Conservation (phyloP, 2,329 filamentous ascomycete genomes). For the Colletotrichum eleusines region DNA sequence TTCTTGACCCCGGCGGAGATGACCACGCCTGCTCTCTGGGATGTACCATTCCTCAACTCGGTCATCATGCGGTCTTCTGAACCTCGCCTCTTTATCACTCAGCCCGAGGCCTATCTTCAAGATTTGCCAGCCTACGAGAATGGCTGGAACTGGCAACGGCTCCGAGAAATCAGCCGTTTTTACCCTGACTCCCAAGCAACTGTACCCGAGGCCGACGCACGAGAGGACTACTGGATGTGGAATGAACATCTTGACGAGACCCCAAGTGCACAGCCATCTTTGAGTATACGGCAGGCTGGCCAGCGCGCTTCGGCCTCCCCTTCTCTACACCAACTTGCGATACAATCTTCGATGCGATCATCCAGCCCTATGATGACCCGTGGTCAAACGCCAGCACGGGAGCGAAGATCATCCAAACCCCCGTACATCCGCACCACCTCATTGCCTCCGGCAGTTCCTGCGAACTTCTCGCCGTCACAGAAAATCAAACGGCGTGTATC, state of each 20-base stretch:
- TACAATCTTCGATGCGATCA: constrained; percentile 53
- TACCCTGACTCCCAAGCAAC: constrained; percentile 55
- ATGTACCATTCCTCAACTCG: constrained; percentile 75
- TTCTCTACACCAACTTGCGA: constrained; percentile 55
- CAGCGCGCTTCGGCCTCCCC: constrained; percentile 58
- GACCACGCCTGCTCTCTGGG: constrained; percentile 79
- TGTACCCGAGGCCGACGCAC: constrained; percentile 71
- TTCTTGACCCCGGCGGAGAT: constrained; percentile 80
- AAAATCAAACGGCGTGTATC: constrained; percentile 58
- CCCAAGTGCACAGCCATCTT: constrained; percentile 58
- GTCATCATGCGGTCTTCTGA: constrained; percentile 79
- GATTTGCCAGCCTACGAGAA: constrained; percentile 64
- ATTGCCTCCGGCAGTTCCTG: constrained; percentile 58
- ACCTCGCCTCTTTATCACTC: constrained; percentile 80
- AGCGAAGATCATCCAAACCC: constrained; percentile 59
- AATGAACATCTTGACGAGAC: constrained; percentile 73
- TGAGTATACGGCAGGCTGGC: constrained; percentile 57
- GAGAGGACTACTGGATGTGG: constrained; percentile 76
- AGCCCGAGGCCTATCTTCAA: constrained; percentile 80
- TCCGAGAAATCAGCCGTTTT: constrained; percentile 72
- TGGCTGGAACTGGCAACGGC: constrained; percentile 78
- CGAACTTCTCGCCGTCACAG: constrained; percentile 55
- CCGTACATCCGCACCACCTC: constrained; percentile 65
- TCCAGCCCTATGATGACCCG: constrained; percentile 52
- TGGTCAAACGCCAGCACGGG: constrained; percentile 56